phyloP scores from a whole-genome alignment of 164 flowering plant species.

The Vitis rupestris region DNA sequence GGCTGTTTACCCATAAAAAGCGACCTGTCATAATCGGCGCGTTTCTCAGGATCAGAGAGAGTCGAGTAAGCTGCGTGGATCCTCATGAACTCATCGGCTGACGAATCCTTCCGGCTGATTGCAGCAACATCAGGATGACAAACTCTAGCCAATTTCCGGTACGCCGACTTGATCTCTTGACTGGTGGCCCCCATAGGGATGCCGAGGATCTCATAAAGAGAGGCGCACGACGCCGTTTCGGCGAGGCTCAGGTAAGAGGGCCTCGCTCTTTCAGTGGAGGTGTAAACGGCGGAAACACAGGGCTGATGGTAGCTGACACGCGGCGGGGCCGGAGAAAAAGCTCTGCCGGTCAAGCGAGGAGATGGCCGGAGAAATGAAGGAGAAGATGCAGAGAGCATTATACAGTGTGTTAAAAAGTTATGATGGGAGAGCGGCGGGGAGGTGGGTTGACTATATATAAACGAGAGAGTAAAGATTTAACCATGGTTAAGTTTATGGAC shows the following conservation, averaged over 20 bases:
- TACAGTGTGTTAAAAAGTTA: background rate
- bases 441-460: background rate
- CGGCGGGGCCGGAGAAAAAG: background rate
- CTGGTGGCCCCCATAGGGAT: constrained; percentile 37
- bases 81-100: constrained; percentile 46
- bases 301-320: constrained; percentile 1
- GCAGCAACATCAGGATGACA: constrained; percentile 61
- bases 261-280: constrained; percentile 13
- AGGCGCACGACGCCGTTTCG: constrained; percentile 14
- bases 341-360: background rate
- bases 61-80: constrained; percentile 56
- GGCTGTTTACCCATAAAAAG: constrained; percentile 19
- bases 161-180: constrained; percentile 58
- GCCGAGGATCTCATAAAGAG: constrained; percentile 54
- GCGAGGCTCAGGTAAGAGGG: background rate
- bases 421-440: background rate
- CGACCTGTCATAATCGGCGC: constrained; percentile 48
- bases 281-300: constrained; percentile 10
- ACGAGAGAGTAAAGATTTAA: background rate
- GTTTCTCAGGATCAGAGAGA: constrained; percentile 51
- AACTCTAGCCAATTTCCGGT: constrained; percentile 44
- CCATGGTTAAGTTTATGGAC: background rate
- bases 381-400: constrained; percentile 10
- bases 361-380: background rate
- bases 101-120: constrained; percentile 25